Evolutionary conservation across 2,329 filamentous ascomycete species (phyloP).

Genomic region (Canariomyces notabilis): DNA sequence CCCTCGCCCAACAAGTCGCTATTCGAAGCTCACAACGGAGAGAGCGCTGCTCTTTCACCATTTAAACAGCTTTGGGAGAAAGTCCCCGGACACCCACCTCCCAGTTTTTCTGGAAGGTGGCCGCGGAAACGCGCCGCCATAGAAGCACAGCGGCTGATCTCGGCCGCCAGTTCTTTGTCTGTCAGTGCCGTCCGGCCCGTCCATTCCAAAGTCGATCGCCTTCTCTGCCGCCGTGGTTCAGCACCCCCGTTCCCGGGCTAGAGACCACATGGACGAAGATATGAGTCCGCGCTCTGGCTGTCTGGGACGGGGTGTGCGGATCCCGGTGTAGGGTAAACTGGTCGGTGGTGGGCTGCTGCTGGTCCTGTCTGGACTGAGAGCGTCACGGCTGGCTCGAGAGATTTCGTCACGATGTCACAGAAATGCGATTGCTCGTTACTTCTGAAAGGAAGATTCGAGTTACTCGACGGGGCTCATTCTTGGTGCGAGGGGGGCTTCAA

Average conservation of each 20-base stretch:
- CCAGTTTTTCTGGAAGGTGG: constrained; percentile 37
- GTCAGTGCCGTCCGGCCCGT: constrained; percentile 28
- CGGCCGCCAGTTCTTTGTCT: constrained; percentile 50
- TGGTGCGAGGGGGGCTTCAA: constrained; percentile 78
- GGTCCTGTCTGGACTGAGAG: constrained; percentile 36
- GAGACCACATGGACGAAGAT: constrained; percentile 73
- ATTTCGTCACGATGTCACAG: constrained; percentile 92
- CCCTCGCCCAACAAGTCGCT: constrained; percentile 99
- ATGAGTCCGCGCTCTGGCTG: constrained; percentile 65
- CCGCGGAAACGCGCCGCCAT: constrained; percentile 99
- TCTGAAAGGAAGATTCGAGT: constrained; percentile 46
- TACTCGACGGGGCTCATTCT: constrained; percentile 99
- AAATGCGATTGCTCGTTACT: constrained; percentile 86
- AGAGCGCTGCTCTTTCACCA: constrained; percentile 38
- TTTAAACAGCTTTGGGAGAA: constrained; percentile 89
- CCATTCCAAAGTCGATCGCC: constrained; percentile 29
- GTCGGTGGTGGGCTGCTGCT: constrained; percentile 38
- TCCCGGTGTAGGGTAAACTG: constrained; percentile 20
- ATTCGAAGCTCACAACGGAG: constrained; percentile 97
- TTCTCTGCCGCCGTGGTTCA: constrained; percentile 13
- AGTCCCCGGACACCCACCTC: constrained; percentile 88
- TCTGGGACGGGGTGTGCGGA: constrained; percentile 21
- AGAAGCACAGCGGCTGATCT: constrained; percentile 95
- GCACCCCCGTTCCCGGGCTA: constrained; percentile 27
- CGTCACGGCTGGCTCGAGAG: constrained; percentile 52